Percentiles rank a stretch among this genome's conserved stretches.
Evolutionary conservation across 2,329 filamentous ascomycete genomes (phyloP).

Genomic region (Epichloe gansuensis): DNA sequence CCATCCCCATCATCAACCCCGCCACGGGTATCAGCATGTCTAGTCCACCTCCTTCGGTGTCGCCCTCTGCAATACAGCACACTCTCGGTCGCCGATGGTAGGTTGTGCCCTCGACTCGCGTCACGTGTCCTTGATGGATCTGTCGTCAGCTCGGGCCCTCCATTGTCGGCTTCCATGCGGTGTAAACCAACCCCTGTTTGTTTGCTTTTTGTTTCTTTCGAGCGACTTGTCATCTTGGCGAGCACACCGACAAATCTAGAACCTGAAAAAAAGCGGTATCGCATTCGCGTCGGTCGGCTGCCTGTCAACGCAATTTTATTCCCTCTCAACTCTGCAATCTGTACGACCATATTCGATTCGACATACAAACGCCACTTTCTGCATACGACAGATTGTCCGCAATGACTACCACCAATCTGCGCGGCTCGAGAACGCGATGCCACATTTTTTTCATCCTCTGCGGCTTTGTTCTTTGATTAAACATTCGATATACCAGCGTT

Average conservation of each 20-base stretch:
- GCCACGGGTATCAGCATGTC: constrained; percentile 78
- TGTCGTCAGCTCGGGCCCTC: constrained; percentile 19
- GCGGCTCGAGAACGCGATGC: constrained; percentile 31
- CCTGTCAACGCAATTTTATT: constrained; percentile 13
- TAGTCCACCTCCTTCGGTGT: constrained; percentile 68
- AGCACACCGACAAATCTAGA: constrained; percentile 25
- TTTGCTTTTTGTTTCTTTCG: constrained; percentile 7
- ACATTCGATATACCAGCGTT: constrained; percentile 10
- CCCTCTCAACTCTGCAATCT: constrained; percentile 17
- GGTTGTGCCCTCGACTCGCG: constrained; percentile 10
- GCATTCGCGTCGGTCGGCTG: constrained; percentile 14
- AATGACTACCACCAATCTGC: constrained; percentile 8
- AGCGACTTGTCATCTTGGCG: constrained; percentile 37
- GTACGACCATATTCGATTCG: constrained; percentile 37
- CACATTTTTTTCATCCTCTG: constrained; percentile 22
- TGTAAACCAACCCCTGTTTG: constrained; percentile 19
- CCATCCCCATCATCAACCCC: constrained; percentile 96
- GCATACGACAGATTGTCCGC: constrained; percentile 16
- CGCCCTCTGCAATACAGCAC: constrained; percentile 48
- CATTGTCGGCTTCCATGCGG: constrained; percentile 24
- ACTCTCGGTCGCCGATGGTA: constrained; percentile 43
- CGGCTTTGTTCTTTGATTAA: constrained; percentile 18
- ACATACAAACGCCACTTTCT: constrained; percentile 25
- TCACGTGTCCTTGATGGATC: constrained; percentile 22
- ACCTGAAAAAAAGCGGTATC: constrained; percentile 26